Percentiles rank a stretch among this genome's conserved stretches.
Evolutionary conservation across 129 eudicot genomes (phyloP).

Genomic region (Mikania micrantha): DNA sequence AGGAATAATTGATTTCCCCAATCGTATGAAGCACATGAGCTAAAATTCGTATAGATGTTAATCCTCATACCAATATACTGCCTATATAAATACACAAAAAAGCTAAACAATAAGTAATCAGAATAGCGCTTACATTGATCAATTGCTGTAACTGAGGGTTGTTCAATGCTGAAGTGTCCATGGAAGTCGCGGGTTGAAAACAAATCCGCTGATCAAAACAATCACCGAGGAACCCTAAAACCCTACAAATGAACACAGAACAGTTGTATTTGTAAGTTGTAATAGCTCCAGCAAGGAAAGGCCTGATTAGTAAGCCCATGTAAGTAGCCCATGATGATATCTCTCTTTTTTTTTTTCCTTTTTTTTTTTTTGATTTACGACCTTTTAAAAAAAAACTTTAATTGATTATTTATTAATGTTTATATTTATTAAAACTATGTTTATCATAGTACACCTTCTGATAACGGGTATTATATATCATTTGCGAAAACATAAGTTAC

Average conservation of each 20-base stretch:
- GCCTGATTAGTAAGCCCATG: too few species aligned
- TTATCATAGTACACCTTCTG: too few species aligned
- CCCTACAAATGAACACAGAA: constrained; percentile 11
- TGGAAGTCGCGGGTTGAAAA: constrained; percentile 13
- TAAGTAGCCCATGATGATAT: too few species aligned
- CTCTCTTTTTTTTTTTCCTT: too few species aligned
- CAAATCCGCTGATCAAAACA: not conserved
- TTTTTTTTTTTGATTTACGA: too few species aligned
- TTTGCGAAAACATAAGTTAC: too few species aligned
- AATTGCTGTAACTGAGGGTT: constrained; percentile 50
- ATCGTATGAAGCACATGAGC: not conserved
- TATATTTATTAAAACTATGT: too few species aligned
- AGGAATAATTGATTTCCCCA: not conserved
- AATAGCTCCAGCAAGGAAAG: not conserved
- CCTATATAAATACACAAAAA: not conserved
- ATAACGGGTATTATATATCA: too few species aligned
- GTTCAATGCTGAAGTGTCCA: constrained; percentile 52
- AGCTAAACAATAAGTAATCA: not conserved
- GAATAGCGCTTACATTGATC: constrained; percentile 36
- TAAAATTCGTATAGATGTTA: not conserved
- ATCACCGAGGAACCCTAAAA: constrained; percentile 16
- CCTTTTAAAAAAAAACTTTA: too few species aligned
- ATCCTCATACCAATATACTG: not conserved
- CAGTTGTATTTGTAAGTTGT: too few species aligned
- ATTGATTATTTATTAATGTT: too few species aligned